phyloP scores from a whole-genome alignment of 208 protist genomes.

The Leishmania lainsoni region DNA sequence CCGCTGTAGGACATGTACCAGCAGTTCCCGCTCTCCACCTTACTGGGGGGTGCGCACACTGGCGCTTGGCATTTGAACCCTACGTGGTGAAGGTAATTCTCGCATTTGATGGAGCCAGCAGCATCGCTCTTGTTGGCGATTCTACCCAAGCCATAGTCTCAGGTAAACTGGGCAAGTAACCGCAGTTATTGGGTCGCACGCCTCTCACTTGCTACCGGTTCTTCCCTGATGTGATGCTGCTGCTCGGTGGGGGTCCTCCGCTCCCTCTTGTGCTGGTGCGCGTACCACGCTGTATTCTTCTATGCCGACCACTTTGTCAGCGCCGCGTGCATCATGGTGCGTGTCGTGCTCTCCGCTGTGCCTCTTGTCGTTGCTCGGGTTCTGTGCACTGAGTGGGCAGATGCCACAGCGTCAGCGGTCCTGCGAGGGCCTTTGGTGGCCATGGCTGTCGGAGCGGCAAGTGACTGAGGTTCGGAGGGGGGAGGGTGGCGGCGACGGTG shows the following conservation, averaged over 20 bases:
- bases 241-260: slow-evolving; percentile 15
- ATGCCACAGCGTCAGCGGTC: slow-evolving; percentile 2
- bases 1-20: slow-evolving; percentile 30
- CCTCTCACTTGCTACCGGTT: slow-evolving; percentile 13
- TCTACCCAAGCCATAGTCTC: background rate
- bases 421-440: background rate
- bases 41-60: slow-evolving; percentile 15
- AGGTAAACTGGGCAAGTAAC: background rate
- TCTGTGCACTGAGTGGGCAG: slow-evolving; percentile 1
- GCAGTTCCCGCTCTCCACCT: slow-evolving; percentile 27
- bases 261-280: slow-evolving; percentile 24
- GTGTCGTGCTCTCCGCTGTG: slow-evolving; percentile 12
- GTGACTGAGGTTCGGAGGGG: background rate
- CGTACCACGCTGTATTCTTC: slow-evolving; percentile 29
- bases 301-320: slow-evolving; percentile 29
- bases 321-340: slow-evolving; percentile 26
- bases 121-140: background rate
- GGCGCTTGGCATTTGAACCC: slow-evolving; percentile 9
- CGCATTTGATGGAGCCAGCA: background rate
- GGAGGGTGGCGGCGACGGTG: slow-evolving; percentile 8
- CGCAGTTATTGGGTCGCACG: too few species aligned
- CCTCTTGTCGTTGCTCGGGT: slow-evolving; percentile 16
- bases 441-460: background rate
- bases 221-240: slow-evolving; percentile 22
- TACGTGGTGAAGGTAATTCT: slow-evolving; percentile 4